Percentiles rank a stretch among this genome's conserved stretches.
Evolutionary conservation across 2,329 filamentous ascomycete species (phyloP).

Genomic region (Verticillium nubilum): DNA sequence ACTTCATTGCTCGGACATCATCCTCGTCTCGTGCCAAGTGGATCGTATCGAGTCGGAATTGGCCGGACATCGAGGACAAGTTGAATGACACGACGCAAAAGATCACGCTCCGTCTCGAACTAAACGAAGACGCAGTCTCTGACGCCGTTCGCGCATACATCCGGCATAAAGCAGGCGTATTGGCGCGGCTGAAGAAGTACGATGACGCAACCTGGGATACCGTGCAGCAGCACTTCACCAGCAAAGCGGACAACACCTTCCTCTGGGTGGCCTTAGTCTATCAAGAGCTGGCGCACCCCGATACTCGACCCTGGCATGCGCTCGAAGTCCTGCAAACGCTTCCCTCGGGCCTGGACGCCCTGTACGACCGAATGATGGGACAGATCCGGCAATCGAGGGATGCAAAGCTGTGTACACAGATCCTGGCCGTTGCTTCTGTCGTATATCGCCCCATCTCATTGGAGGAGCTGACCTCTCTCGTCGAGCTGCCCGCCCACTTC

Average conservation of each 20-base stretch:
- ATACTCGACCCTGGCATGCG: not conserved
- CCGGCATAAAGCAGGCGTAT: too few species aligned
- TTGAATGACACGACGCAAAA: constrained; percentile 16
- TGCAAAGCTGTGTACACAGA: not conserved
- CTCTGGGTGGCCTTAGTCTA: too few species aligned
- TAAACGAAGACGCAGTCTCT: constrained; percentile 26
- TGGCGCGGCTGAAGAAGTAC: too few species aligned
- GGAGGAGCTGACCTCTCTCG: not conserved
- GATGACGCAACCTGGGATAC: too few species aligned
- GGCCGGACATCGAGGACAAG: constrained; percentile 24
- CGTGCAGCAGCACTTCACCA: constrained; percentile 15
- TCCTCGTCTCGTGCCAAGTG: constrained; percentile 25
- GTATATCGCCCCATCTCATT: not conserved
- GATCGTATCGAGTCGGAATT: constrained; percentile 36
- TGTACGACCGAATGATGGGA: not conserved
- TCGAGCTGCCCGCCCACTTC: not conserved
- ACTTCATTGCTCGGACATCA: constrained; percentile 23
- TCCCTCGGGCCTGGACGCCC: not conserved
- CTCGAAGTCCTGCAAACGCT: not conserved
- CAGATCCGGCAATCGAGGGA: not conserved
- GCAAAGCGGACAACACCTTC: constrained; percentile 32
- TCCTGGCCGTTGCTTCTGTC: not conserved
- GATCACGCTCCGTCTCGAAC: constrained; percentile 25
- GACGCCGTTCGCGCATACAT: constrained; percentile 32
- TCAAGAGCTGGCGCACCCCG: too few species aligned